Conservation (phyloP, 2,329 filamentous ascomycete genomes). For the Dactylonectria macrodidyma region DNA sequence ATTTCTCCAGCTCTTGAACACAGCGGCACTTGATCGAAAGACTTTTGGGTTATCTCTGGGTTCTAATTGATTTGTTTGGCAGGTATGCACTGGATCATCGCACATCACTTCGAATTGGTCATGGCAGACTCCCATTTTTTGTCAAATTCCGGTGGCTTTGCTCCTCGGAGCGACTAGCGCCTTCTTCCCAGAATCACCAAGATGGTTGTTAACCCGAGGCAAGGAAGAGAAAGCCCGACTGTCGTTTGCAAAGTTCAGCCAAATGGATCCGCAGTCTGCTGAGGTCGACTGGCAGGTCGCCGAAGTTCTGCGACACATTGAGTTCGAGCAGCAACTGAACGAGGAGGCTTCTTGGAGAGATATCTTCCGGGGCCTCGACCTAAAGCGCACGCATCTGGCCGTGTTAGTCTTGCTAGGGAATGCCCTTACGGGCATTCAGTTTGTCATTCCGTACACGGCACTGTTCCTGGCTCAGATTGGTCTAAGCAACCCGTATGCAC, state of each 20-base stretch:
- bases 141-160: constrained; percentile 1
- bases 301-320: background rate
- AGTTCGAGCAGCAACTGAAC: background rate
- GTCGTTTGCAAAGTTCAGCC: constrained; percentile 5
- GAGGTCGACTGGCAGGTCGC: background rate
- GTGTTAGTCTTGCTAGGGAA: constrained; percentile 8
- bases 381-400: constrained; percentile 4
- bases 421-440: constrained; percentile 10
- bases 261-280: background rate
- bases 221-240: background rate
- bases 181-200: constrained; percentile 19
- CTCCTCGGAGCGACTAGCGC: background rate
- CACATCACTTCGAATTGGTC: constrained; percentile 11
- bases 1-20: background rate
- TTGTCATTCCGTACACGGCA: constrained; percentile 20
- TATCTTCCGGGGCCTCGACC: constrained; percentile 5
- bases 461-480: constrained; percentile 15
- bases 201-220: constrained; percentile 11
- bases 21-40: too few species aligned
- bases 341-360: background rate
- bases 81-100: constrained; percentile 10
- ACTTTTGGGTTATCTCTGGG: too few species aligned
- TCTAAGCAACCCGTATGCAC: constrained; percentile 1
- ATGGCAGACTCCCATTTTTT: constrained; percentile 14
- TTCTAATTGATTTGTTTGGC: too few species aligned